phyloP scores from a whole-genome alignment of 345 rosid species.

The Populus nigra region DNA sequence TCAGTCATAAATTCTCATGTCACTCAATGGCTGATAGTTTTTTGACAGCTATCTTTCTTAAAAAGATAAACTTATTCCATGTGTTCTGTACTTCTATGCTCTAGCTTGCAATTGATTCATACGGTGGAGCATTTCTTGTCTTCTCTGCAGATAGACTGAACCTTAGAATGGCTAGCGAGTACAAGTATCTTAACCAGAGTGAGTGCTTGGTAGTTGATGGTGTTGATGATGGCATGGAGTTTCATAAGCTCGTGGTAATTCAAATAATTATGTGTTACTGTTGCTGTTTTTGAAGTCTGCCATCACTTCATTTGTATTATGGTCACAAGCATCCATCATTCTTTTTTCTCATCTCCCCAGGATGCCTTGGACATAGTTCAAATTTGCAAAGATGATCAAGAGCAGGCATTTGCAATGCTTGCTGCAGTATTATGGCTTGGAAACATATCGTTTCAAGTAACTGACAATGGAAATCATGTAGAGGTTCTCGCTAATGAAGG shows the following conservation, averaged over 20 bases:
- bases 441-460: slow-evolving; percentile 70
- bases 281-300: slow-evolving; percentile 8
- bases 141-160: slow-evolving; percentile 64
- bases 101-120: background rate
- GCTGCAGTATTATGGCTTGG: slow-evolving; percentile 93
- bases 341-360: slow-evolving; percentile 40
- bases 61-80: slow-evolving; percentile 3
- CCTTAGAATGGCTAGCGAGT: slow-evolving; percentile 72
- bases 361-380: slow-evolving; percentile 72
- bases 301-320: slow-evolving; percentile 6
- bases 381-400: slow-evolving; percentile 72
- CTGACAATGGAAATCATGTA: slow-evolving; percentile 74
- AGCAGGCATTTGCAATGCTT: slow-evolving; percentile 69
- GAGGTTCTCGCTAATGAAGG: slow-evolving; percentile 85
- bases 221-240: slow-evolving; percentile 70
- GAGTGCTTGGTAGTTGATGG: slow-evolving; percentile 69
- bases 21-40: background rate
- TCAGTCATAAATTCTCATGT: background rate
- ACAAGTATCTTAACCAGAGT: slow-evolving; percentile 85
- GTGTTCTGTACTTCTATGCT: background rate
- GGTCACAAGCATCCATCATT: background rate
- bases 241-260: slow-evolving; percentile 69
- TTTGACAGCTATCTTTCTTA: background rate
- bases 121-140: slow-evolving; percentile 2
- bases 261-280: slow-evolving; percentile 3